Evolutionary conservation across 768 basidiomycete genomes (phyloP).

Genomic region (Lentinula sp.): DNA sequence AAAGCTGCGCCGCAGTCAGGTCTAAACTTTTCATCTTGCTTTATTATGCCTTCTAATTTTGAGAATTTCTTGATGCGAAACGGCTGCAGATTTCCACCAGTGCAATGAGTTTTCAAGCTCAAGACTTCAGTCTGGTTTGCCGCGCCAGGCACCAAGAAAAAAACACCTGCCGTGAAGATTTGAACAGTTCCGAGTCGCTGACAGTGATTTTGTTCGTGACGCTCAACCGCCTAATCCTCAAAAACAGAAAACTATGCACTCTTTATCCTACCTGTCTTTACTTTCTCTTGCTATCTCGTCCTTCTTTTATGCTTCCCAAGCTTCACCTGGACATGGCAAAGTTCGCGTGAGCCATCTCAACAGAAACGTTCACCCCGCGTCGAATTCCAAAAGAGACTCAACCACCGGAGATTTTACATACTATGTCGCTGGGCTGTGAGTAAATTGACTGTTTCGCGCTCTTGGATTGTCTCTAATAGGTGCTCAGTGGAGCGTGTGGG

Average conservation of each 20-base stretch:
- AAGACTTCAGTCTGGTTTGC: neutral
- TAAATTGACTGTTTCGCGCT: neutral
- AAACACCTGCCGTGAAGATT: neutral
- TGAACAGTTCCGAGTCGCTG: neutral
- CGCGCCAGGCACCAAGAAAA: neutral
- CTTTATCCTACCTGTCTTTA: constrained; percentile 2
- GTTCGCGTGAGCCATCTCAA: neutral
- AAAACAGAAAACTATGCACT: neutral
- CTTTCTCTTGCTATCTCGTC: neutral
- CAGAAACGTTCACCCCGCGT: neutral
- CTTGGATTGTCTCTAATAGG: neutral
- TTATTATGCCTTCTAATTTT: too few species aligned
- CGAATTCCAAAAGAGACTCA: neutral
- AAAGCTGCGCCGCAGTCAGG: neutral
- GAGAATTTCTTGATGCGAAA: too few species aligned
- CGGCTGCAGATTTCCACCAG: too few species aligned
- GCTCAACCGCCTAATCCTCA: neutral
- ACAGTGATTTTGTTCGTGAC: neutral
- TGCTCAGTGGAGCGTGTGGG: constrained; percentile 38
- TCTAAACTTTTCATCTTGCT: neutral
- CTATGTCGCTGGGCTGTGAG: neutral
- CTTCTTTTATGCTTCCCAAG: neutral
- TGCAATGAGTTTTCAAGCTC: too few species aligned
- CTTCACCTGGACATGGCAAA: neutral
- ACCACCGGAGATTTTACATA: constrained; percentile 3